Evolutionary conservation across 129 eudicot species (phyloP).

Genomic region (Artemisia argyi): DNA sequence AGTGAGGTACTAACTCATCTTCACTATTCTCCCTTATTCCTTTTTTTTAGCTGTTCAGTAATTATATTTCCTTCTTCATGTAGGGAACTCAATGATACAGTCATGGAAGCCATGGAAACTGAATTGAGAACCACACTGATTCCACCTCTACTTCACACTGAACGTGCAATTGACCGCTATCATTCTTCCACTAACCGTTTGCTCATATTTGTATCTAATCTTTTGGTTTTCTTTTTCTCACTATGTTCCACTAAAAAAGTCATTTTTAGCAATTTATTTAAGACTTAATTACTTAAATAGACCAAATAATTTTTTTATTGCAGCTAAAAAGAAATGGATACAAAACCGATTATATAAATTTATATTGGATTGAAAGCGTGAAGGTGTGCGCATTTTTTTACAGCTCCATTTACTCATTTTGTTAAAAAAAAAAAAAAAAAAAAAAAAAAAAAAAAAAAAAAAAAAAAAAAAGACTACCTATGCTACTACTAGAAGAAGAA

Average conservation of each 20-base stretch:
- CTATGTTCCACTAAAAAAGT: not conserved
- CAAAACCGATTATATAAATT: too few relatives aligned
- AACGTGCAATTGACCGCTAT: slow-evolving; percentile 44
- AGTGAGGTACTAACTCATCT: slow-evolving; percentile 59
- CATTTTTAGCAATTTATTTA: not conserved
- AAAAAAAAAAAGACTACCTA: too few relatives aligned
- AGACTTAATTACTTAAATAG: too few relatives aligned
- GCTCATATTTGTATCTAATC: slow-evolving; percentile 66
- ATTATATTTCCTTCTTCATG: slow-evolving; percentile 9
- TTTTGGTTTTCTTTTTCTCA: not conserved
- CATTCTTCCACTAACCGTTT: slow-evolving; percentile 58
- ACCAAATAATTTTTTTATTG: too few relatives aligned
- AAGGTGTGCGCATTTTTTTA: too few relatives aligned
- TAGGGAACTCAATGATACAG: slow-evolving; percentile 78
- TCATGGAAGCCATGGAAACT: slow-evolving; percentile 79
- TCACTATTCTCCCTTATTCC: not conserved
- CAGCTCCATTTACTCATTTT: too few relatives aligned
- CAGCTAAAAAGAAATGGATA: too few relatives aligned
- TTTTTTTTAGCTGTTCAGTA: not conserved
- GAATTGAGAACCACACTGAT: slow-evolving; percentile 68
- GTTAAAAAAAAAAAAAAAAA: too few relatives aligned
- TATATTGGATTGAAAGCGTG: too few relatives aligned
- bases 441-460: too few relatives aligned
- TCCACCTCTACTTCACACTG: slow-evolving; percentile 66
- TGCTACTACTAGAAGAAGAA: too few relatives aligned